A percentile compares a stretch with the other conserved stretches of the same genome.
phyloP scores from a whole-genome alignment of 768 basidiomycete genomes.

The Tulasnella sp. region DNA sequence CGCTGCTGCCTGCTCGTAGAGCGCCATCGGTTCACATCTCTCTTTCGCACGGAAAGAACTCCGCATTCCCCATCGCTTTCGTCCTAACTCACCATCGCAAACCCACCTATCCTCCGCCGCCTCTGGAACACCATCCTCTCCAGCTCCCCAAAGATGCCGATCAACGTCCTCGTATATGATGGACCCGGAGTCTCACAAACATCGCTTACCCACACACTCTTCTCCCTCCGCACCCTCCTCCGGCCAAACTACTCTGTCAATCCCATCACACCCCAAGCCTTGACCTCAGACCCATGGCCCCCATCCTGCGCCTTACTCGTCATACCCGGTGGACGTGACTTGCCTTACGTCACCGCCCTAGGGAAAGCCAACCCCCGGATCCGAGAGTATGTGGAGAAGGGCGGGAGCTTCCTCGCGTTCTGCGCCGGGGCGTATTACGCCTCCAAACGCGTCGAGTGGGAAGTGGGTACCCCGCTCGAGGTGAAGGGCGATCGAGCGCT shows the following conservation, averaged over 20 bases:
- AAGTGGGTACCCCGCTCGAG: constrained; percentile 29
- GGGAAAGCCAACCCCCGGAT: constrained; percentile 35
- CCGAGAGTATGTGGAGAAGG: constrained; percentile 46
- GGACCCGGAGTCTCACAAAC: constrained; percentile 45
- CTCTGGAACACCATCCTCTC: no score
- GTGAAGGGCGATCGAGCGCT: constrained; percentile 32
- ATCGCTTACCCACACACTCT: constrained; percentile 34
- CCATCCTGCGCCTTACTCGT: constrained; percentile 65
- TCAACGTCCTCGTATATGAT: constrained; percentile 68
- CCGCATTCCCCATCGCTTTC: no score
- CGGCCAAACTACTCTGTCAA: constrained; percentile 70
- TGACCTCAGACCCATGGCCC: constrained; percentile 66
- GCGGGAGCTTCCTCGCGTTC: constrained; percentile 60
- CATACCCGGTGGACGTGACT: constrained; percentile 47
- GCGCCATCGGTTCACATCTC: no score
- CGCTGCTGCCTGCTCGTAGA: no score
- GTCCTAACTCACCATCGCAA: no score
- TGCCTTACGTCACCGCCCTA: constrained; percentile 31
- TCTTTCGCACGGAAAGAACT: no score
- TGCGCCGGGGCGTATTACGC: constrained; percentile 48
- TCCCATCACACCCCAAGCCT: constrained; percentile 40
- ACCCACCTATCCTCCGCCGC: no score
- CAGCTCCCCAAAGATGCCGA: constrained; percentile 24
- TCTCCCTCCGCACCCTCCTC: constrained; percentile 44
- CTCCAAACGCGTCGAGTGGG: constrained; percentile 30